Conservation (phyloP, 768 basidiomycete species). For the Suillus subalutaceus region DNA sequence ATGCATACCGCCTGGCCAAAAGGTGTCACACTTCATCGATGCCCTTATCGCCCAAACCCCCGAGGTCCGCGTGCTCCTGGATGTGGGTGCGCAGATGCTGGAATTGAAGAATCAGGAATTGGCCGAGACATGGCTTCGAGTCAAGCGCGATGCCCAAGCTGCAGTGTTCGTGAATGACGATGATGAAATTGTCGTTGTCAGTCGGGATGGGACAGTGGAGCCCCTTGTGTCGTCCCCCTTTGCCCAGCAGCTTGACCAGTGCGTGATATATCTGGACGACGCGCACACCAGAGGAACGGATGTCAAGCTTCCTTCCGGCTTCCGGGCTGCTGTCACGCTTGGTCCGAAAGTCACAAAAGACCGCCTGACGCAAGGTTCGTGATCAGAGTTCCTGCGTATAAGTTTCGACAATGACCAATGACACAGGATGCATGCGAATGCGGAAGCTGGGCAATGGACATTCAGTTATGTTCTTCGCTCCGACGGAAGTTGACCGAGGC, state of each 20-base stretch:
- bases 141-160: slow-evolving; percentile 21
- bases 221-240: slow-evolving; percentile 36
- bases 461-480: slow-evolving; percentile 51
- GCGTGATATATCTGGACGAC: slow-evolving; percentile 42
- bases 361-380: slow-evolving; percentile 37
- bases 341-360: slow-evolving; percentile 43
- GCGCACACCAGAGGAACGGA: slow-evolving; percentile 44
- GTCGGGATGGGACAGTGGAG: slow-evolving; percentile 31
- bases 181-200: slow-evolving; percentile 38
- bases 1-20: slow-evolving; percentile 16
- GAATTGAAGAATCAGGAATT: slow-evolving; percentile 49
- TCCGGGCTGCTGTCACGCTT: slow-evolving; percentile 41
- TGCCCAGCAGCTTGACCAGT: slow-evolving; percentile 36
- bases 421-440: slow-evolving; percentile 56
- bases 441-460: slow-evolving; percentile 50
- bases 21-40: slow-evolving; percentile 24
- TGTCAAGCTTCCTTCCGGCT: slow-evolving; percentile 36
- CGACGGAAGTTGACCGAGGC: slow-evolving; percentile 40
- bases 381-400: background rate
- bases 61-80: slow-evolving; percentile 50
- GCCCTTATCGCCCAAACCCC: slow-evolving; percentile 39
- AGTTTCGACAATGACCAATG: background rate
- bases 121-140: slow-evolving; percentile 42
- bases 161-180: slow-evolving; percentile 37
- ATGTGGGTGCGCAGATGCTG: slow-evolving; percentile 61